Evolutionary conservation across 345 rosid species (phyloP), one percentile per base, ranked within the genome.

Genomic region (Erysimum cheiranthoides): DNA sequence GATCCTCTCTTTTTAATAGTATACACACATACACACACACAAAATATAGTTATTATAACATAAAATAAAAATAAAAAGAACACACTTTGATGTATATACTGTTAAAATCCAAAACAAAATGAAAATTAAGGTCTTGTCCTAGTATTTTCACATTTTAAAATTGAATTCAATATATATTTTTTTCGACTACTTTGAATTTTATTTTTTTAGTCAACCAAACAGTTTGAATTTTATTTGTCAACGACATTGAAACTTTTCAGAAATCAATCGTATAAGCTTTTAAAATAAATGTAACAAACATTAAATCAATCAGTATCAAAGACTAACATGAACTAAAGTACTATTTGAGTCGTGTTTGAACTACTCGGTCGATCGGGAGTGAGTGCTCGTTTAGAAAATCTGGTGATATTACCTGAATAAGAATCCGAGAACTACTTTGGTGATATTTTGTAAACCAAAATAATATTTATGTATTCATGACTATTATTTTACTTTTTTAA

Each of bases 261-360:
- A 61, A 61, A 38, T 21, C 3, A 60, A 12, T 25, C 25, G 25
- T n/a, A 61, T 7, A 21, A 21, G 18, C 12, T 38, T 38, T 61
- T 3, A 9, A 25, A 21, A 62, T 13, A 14, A n/a, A 3, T 6
- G 10, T 13, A 32, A n/a, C 8, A 36, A 57, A 47, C 16, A 11
- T n/a, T 12, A 12, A 36, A 74, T 67, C 61, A 66, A 59, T 66
- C 73, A 50, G 28, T 58, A 38, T 58, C 68, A 39, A 74, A 47
- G 78, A 47, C 78, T 66, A 35, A 57, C 72, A 66, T 66, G 78
- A 66, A 60, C 58, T 47, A 54, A 34, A 65, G 78, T 58, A 36
- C 32, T 36, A 57, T 17, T 30, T 64, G 67, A 66, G 78, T 74
- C 73, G 73, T 66, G 16, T 74, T 74, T 66, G 73, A 21, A 58